A percentile compares a stretch with the other conserved stretches of the same genome.
Conservation (phyloP, 177 flowering plant species). For the Tripterygium wilfordii region DNA sequence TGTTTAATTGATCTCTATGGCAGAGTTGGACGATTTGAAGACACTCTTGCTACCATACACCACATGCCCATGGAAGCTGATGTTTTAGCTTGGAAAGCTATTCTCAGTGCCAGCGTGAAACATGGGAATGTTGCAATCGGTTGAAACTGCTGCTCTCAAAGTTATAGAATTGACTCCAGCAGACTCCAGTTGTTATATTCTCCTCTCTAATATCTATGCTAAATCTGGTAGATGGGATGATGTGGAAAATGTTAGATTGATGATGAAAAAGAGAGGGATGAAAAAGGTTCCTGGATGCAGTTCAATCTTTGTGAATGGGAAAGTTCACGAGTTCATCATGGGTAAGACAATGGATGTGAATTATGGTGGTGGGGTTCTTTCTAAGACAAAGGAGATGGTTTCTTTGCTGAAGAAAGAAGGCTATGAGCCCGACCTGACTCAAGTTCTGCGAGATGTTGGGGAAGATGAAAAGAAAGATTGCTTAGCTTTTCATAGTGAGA, state of each 20-base stretch:
- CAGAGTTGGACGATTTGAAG: conserved; percentile 8
- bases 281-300: conserved; percentile 9
- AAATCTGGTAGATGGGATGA: conserved; percentile 8
- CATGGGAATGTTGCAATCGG: conserved; percentile 1
- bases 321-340: conserved; percentile 7
- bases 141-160: background rate
- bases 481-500: conserved; percentile 28
- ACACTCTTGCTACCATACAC: background rate
- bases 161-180: background rate
- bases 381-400: conserved; percentile 23
- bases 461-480: conserved; percentile 18
- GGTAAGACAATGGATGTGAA: conserved; percentile 10
- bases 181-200: background rate
- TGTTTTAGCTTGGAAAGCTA: background rate
- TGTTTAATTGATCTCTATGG: conserved; percentile 11
- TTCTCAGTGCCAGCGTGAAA: conserved; percentile 3
- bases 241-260: conserved; percentile 1
- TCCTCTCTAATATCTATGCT: conserved; percentile 11
- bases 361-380: conserved; percentile 7
- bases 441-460: conserved; percentile 26
- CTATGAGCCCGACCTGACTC: conserved; percentile 23
- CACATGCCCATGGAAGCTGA: conserved; percentile 13
- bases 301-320: background rate
- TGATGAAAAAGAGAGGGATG: conserved; percentile 1
- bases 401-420: conserved; percentile 27